phyloP scores from a whole-genome alignment of 768 basidiomycete genomes.

The Macrocybe gigantea region DNA sequence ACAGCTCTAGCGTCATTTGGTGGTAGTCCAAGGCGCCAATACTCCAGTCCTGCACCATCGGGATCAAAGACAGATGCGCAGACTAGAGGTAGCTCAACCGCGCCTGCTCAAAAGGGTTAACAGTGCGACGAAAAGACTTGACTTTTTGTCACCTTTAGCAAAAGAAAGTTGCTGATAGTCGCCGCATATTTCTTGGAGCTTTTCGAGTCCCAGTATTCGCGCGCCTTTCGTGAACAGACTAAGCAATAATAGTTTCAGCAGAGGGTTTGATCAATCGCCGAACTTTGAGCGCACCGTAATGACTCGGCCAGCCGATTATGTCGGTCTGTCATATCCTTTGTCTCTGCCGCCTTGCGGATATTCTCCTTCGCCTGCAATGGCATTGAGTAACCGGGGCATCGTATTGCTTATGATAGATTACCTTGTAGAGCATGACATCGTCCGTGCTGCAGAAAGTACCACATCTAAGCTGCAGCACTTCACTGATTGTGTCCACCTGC shows the following conservation, averaged over 20 bases:
- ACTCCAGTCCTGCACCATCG: slow-evolving; percentile 68
- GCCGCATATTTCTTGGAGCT: slow-evolving; percentile 79
- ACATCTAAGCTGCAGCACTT: slow-evolving; percentile 89
- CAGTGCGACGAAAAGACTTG: not conserved
- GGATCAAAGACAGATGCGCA: slow-evolving; percentile 79
- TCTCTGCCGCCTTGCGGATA: slow-evolving; percentile 83
- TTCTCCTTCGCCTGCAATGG: slow-evolving; percentile 80
- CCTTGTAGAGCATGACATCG: slow-evolving; percentile 98
- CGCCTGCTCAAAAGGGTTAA: slow-evolving; percentile 41
- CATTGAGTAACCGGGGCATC: not conserved
- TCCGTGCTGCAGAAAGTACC: slow-evolving; percentile 98
- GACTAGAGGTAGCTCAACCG: slow-evolving; percentile 76
- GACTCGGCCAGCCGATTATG: slow-evolving; percentile 83
- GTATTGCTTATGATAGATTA: slow-evolving; percentile 15
- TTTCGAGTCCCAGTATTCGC: slow-evolving; percentile 75
- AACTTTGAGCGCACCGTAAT: slow-evolving; percentile 51
- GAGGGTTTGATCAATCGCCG: not conserved
- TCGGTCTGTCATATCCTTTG: slow-evolving; percentile 65
- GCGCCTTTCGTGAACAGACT: slow-evolving; percentile 90
- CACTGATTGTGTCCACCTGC: slow-evolving; percentile 95
- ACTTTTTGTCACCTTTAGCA: slow-evolving; percentile 55
- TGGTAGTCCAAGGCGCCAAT: slow-evolving; percentile 61
- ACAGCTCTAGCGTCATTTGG: slow-evolving; percentile 52
- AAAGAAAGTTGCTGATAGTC: slow-evolving; percentile 85
- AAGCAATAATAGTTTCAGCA: slow-evolving; percentile 5